These are phyloP conservation scores for Plasmodium adleri DNA, from an alignment of 169 alveolate species.

Conservation along the genomic window DNA sequence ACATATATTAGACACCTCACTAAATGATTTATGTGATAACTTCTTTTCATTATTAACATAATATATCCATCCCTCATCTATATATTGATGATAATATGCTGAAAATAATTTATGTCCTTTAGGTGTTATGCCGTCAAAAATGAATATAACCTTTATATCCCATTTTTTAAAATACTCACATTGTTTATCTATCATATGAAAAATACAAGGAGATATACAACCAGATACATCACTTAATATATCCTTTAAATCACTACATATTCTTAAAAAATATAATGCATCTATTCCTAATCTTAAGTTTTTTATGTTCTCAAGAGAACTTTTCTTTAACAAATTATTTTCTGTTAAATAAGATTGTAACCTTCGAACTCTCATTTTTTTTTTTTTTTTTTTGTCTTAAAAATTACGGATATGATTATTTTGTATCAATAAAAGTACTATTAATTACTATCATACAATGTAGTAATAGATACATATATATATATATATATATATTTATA, in stretches of 20 bases:
- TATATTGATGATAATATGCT: constrained; percentile 30
- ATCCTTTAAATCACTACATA: constrained; percentile 48
- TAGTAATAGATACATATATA: too few relatives aligned
- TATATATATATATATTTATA: too few relatives aligned
- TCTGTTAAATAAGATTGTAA: constrained; percentile 82
- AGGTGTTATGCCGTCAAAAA: constrained; percentile 75
- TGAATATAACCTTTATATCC: constrained; percentile 45
- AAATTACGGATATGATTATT: neutral
- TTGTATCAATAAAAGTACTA: neutral
- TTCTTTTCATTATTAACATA: constrained; percentile 55
- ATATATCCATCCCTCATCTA: constrained; percentile 59
- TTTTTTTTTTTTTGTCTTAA: constrained; percentile 6
- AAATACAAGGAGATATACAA: constrained; percentile 71
- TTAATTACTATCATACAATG: neutral
- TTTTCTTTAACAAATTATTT: constrained; percentile 77
- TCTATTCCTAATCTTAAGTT: constrained; percentile 71
- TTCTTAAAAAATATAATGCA: constrained; percentile 73
- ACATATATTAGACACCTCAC: constrained; percentile 33
- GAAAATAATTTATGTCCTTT: constrained; percentile 57
- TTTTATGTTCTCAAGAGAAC: constrained; percentile 35
- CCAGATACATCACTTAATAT: constrained; percentile 72
- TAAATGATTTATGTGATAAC: constrained; percentile 24
- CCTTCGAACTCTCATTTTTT: constrained; percentile 85
- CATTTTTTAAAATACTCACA: constrained; percentile 56
- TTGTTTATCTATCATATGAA: constrained; percentile 52